These are phyloP conservation scores for Candida corydali DNA, from an alignment of 805 yeast species.

Conservation along the genomic window DNA sequence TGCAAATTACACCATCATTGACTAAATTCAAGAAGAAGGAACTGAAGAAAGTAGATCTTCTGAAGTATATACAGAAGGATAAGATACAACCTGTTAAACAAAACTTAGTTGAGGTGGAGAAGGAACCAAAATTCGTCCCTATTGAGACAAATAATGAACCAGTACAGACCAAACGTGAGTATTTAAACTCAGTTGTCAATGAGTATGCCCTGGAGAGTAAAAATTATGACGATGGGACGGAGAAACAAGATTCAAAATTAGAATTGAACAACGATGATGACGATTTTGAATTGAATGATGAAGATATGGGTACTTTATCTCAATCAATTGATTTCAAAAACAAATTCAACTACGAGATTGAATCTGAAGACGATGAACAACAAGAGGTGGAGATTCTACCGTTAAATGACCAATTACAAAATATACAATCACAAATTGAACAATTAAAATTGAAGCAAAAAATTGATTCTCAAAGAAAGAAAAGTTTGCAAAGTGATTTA, in stretches of 20 bases:
- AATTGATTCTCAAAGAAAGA: background rate
- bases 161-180: slow-evolving; percentile 1
- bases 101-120: background rate
- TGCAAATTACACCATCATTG: background rate
- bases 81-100: no score
- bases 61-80: slow-evolving; percentile 11
- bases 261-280: slow-evolving; percentile 8
- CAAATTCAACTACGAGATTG: slow-evolving; percentile 4
- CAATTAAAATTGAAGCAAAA: background rate
- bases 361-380: slow-evolving; percentile 9
- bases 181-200: slow-evolving; percentile 5
- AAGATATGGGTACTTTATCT: slow-evolving; percentile 3
- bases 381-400: slow-evolving; percentile 1
- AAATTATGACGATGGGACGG: slow-evolving; percentile 12
- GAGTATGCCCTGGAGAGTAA: slow-evolving; percentile 9
- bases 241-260: slow-evolving; percentile 1
- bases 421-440: background rate
- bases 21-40: background rate
- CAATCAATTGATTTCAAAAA: slow-evolving; percentile 6
- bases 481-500: background rate
- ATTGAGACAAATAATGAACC: slow-evolving; percentile 5
- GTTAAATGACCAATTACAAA: background rate
- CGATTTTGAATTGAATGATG: slow-evolving; percentile 10
- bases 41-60: slow-evolving; percentile 3
- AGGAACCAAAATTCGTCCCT: slow-evolving; percentile 10